phyloP scores from a whole-genome alignment of 805 yeast species.

The Candida andamanensis region DNA sequence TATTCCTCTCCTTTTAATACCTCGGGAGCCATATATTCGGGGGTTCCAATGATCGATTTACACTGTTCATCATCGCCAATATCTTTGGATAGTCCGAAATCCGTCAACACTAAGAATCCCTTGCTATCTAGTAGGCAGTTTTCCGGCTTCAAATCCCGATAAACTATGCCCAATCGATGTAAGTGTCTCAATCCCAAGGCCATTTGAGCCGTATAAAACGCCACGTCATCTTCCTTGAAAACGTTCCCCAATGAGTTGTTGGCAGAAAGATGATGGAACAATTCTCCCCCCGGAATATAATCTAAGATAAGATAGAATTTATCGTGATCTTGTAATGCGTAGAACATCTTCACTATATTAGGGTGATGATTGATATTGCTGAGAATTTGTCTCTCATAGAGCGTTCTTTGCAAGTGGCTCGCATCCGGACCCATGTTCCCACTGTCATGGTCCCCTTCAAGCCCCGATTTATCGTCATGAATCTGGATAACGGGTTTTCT shows the following conservation, averaged over 20 bases:
- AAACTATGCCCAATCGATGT: conserved; percentile 36
- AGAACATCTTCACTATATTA: conserved; percentile 39
- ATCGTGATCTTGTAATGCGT: conserved; percentile 42
- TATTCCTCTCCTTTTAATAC: conserved; percentile 38
- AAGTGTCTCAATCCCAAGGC: conserved; percentile 35
- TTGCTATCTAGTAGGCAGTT: conserved; percentile 37
- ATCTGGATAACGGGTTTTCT: conserved; percentile 30
- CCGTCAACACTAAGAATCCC: conserved; percentile 41
- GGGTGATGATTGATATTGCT: conserved; percentile 38
- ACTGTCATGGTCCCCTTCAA: too few relatives aligned
- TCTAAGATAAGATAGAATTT: conserved; percentile 39
- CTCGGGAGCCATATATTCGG: conserved; percentile 46
- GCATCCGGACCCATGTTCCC: too few relatives aligned
- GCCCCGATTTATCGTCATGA: conserved; percentile 18
- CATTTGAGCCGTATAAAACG: conserved; percentile 41
- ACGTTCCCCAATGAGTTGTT: conserved; percentile 18
- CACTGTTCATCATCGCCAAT: conserved; percentile 19
- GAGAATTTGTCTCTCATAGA: conserved; percentile 37
- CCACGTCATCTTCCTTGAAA: conserved; percentile 31
- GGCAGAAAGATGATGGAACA: conserved; percentile 37
- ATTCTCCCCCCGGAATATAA: conserved; percentile 42
- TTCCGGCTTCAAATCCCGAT: conserved; percentile 42
- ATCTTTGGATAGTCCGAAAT: conserved; percentile 38
- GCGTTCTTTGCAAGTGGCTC: conserved; percentile 29
- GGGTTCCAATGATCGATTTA: conserved; percentile 39